These are phyloP conservation scores for Aureobasidium sp. DNA, from an alignment of 2,329 filamentous ascomycete species.

Conservation along the genomic window DNA sequence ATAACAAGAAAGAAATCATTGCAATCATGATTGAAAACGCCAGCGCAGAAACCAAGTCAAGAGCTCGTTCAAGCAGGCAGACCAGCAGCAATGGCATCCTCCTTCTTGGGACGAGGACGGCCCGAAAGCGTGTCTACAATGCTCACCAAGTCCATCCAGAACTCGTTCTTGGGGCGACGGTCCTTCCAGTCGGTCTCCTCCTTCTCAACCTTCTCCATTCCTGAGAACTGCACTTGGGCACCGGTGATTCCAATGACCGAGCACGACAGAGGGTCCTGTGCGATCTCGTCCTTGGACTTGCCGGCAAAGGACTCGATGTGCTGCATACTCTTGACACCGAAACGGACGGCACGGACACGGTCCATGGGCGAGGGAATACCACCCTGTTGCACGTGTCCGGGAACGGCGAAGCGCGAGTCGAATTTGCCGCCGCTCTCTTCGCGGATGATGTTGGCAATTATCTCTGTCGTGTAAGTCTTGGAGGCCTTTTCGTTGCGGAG, in stretches of 20 bases:
- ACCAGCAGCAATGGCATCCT: slow-evolving; percentile 8
- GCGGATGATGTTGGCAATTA: slow-evolving; percentile 92
- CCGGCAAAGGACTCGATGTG: slow-evolving; percentile 75
- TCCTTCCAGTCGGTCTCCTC: slow-evolving; percentile 90
- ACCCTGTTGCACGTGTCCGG: slow-evolving; percentile 91
- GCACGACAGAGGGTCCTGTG: slow-evolving; percentile 64
- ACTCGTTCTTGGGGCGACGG: slow-evolving; percentile 72
- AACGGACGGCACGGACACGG: slow-evolving; percentile 79
- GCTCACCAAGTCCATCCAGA: slow-evolving; percentile 75
- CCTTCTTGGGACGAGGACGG: slow-evolving; percentile 34
- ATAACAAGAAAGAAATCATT: slow-evolving; percentile 4
- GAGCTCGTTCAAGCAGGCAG: slow-evolving; percentile 2
- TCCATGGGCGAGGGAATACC: slow-evolving; percentile 94
- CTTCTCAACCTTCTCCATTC: slow-evolving; percentile 73
- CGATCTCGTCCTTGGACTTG: slow-evolving; percentile 59
- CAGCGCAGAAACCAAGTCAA: neutral
- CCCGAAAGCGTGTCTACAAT: slow-evolving; percentile 82
- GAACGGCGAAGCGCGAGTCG: slow-evolving; percentile 84
- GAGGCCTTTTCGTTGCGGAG: slow-evolving; percentile 95
- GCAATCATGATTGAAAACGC: slow-evolving; percentile 9
- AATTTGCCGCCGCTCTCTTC: slow-evolving; percentile 89
- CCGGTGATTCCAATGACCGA: slow-evolving; percentile 89
- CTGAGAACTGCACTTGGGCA: slow-evolving; percentile 78
- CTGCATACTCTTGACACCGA: slow-evolving; percentile 91
- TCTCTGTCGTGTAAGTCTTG: slow-evolving; percentile 80